phyloP scores from a whole-genome alignment of 768 basidiomycete species.

The Hericium erinaceus region DNA sequence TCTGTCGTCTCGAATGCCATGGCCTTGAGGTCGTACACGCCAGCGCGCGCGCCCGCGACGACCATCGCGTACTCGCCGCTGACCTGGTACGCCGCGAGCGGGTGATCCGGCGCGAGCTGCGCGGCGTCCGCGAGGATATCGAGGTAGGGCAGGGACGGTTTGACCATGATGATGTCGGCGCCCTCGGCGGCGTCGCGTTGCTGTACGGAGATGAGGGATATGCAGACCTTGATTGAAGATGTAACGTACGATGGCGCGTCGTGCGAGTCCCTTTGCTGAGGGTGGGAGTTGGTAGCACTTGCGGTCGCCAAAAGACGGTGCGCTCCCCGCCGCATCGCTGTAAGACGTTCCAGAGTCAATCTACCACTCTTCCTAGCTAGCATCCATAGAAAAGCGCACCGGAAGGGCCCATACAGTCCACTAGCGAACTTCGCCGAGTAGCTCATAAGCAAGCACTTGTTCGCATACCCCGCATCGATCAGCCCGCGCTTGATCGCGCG shows the following conservation, averaged over 20 bases:
- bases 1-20: conserved; percentile 96
- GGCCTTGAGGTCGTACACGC: conserved; percentile 83
- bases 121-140: conserved; percentile 91
- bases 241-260: conserved; percentile 80
- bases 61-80: conserved; percentile 98
- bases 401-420: conserved; percentile 85
- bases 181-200: conserved; percentile 84
- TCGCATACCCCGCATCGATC: conserved; percentile 77
- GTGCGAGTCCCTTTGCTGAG: conserved; percentile 77
- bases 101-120: conserved; percentile 72
- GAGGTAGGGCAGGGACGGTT: conserved; percentile 91
- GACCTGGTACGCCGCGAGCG: conserved; percentile 95
- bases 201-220: conserved; percentile 30
- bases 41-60: conserved; percentile 84
- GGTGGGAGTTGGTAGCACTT: conserved; percentile 99
- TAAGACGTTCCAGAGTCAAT: not conserved
- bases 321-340: conserved; percentile 96
- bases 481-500: conserved; percentile 80
- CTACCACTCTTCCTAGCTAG: not conserved
- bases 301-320: conserved; percentile 88
- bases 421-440: conserved; percentile 99
- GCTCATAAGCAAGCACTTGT: conserved; percentile 88
- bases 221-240: not conserved
- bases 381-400: conserved; percentile 34
- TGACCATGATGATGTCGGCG: conserved; percentile 99